Conservation (phyloP, 2,329 filamentous ascomycete species). For the Coleophoma crateriformis region DNA sequence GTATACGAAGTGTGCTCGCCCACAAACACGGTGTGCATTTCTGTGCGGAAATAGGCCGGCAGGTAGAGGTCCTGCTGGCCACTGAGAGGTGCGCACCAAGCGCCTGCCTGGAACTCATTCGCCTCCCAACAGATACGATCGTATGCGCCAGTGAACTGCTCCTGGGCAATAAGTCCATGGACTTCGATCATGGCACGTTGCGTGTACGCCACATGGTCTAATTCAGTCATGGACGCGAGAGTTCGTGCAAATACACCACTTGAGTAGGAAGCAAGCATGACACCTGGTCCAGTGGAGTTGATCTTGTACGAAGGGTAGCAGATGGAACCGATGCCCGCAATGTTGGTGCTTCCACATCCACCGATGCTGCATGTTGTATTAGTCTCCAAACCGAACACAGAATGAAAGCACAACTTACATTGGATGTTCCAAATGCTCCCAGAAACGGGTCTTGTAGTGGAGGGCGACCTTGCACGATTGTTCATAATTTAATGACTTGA, state of each 20-base stretch:
- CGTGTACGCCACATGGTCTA: constrained; percentile 57
- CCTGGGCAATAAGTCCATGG: constrained; percentile 53
- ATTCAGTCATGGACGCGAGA: constrained; percentile 41
- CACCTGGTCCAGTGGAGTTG: constrained; percentile 57
- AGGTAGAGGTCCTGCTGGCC: constrained; percentile 67
- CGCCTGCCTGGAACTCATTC: constrained; percentile 55
- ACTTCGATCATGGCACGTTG: constrained; percentile 62
- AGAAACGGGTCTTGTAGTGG: constrained; percentile 61
- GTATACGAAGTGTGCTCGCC: constrained; percentile 68
- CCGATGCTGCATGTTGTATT: constrained; percentile 32
- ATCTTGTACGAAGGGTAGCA: constrained; percentile 65
- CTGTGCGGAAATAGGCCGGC: constrained; percentile 67
- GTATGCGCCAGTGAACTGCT: constrained; percentile 61
- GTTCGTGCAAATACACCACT: constrained; percentile 38
- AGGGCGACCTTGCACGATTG: constrained; percentile 55
- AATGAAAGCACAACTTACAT: constrained; percentile 15
- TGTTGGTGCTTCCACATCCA: constrained; percentile 47
- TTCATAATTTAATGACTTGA: constrained; percentile 38
- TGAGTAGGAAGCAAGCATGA: constrained; percentile 55
- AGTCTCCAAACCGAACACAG: constrained; percentile 30
- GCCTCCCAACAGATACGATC: constrained; percentile 61
- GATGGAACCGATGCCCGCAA: constrained; percentile 53
- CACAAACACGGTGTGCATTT: constrained; percentile 58
- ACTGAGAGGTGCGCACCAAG: constrained; percentile 54
- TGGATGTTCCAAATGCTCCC: constrained; percentile 42